phyloP scores from a whole-genome alignment of 129 eudicot species.

The Helianthus tuberosus region DNA sequence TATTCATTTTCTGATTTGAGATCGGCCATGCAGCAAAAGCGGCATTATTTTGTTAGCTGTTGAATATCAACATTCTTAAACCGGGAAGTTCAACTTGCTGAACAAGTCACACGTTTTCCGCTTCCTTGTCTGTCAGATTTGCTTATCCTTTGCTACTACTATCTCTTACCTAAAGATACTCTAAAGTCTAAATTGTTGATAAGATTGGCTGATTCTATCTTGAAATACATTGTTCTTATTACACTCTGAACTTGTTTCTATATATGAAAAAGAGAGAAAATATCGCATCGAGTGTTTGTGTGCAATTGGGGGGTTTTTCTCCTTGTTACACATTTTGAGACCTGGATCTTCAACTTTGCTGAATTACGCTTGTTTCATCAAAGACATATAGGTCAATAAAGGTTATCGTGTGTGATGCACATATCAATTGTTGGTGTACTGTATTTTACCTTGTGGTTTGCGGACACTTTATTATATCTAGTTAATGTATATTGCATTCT shows the following conservation, averaged over 20 bases:
- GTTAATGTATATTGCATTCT: constrained; percentile 1
- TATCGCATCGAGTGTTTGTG: neutral
- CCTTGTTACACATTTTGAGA: neutral
- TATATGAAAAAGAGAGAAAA: neutral
- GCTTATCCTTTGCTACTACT: neutral
- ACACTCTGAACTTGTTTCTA: neutral
- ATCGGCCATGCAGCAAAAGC: neutral
- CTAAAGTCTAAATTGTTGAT: neutral
- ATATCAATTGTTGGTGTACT: constrained; percentile 12
- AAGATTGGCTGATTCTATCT: constrained; percentile 1
- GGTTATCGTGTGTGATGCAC: constrained; percentile 13
- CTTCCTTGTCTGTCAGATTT: constrained; percentile 14
- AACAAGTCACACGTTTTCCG: neutral
- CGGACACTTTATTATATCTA: neutral
- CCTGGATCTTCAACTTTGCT: neutral
- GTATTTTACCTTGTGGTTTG: neutral
- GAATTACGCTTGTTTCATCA: neutral
- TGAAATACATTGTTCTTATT: neutral
- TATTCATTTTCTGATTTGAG: neutral
- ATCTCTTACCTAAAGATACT: neutral
- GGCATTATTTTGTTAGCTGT: constrained; percentile 11
- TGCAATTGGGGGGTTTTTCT: neutral
- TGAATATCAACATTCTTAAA: constrained; percentile 6
- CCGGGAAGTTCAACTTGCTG: neutral
- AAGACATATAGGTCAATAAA: neutral